phyloP scores from a whole-genome alignment of 2,329 filamentous ascomycete genomes.

The Xylariaceae sp. region DNA sequence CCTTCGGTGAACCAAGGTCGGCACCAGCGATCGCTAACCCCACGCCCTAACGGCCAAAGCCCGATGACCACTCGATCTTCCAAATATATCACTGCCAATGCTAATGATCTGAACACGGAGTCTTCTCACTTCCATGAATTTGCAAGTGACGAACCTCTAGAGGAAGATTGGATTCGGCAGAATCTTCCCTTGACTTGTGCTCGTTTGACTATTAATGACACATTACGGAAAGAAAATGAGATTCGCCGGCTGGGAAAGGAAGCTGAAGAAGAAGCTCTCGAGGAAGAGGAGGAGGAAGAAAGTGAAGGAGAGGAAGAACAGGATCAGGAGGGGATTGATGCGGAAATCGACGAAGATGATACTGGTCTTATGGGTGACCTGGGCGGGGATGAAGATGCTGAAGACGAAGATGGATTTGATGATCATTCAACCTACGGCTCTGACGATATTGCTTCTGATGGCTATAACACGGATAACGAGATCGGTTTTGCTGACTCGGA shows the following conservation, averaged over 20 bases:
- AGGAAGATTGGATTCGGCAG: conserved; percentile 88
- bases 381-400: conserved; percentile 52
- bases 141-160: conserved; percentile 78
- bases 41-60: conserved; percentile 47
- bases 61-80: conserved; percentile 46
- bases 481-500: conserved; percentile 73
- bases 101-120: conserved; percentile 58
- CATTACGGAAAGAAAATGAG: conserved; percentile 84
- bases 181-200: conserved; percentile 67
- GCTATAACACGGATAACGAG: conserved; percentile 78
- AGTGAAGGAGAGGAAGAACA: conserved; percentile 54
- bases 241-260: conserved; percentile 87
- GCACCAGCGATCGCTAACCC: conserved; percentile 37
- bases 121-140: conserved; percentile 85
- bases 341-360: conserved; percentile 49
- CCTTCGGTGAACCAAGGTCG: conserved; percentile 37
- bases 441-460: conserved; percentile 60
- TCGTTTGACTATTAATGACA: conserved; percentile 88
- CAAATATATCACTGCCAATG: conserved; percentile 58
- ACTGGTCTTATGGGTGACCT: conserved; percentile 57
- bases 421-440: conserved; percentile 62
- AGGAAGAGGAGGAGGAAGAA: conserved; percentile 71
- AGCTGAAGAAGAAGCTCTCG: conserved; percentile 84
- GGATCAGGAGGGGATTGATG: conserved; percentile 48
- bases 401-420: conserved; percentile 57